Conservation (phyloP, 768 basidiomycete species). For the Serendipita indica region DNA sequence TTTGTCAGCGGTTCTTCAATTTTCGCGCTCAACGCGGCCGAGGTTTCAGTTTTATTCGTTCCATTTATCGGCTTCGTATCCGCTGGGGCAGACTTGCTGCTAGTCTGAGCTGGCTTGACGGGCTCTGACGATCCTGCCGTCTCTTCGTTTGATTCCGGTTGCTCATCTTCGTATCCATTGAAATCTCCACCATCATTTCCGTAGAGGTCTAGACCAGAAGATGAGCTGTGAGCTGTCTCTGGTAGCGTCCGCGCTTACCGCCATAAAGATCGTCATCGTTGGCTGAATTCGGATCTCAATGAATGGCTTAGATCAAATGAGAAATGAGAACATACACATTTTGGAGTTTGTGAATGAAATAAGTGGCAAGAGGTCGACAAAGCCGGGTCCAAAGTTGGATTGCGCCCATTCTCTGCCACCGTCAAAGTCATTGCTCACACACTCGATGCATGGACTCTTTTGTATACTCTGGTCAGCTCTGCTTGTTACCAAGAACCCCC, state of each 20-base stretch:
- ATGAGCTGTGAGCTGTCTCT: background rate
- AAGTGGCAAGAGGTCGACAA: background rate
- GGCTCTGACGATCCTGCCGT: conserved; percentile 20
- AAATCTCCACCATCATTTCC: conserved; percentile 46
- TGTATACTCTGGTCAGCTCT: background rate
- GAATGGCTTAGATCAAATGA: background rate
- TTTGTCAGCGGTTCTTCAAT: conserved; percentile 14
- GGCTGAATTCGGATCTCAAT: conserved; percentile 30
- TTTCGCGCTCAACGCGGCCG: conserved; percentile 17
- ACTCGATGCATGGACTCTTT: background rate
- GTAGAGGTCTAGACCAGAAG: conserved; percentile 61
- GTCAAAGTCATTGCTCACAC: background rate
- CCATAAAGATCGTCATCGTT: conserved; percentile 84
- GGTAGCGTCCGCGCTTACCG: too few relatives aligned
- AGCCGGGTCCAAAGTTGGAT: conserved; percentile 2
- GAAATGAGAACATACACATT: background rate
- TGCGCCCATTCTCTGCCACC: background rate
- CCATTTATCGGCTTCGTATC: conserved; percentile 10
- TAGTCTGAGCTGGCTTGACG: conserved; percentile 18
- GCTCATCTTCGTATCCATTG: conserved; percentile 30
- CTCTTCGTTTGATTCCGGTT: conserved; percentile 20
- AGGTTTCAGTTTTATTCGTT: background rate
- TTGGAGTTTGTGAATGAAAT: background rate
- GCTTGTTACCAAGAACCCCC: background rate
- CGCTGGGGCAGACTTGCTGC: conserved; percentile 15